A percentile compares a stretch with the other conserved stretches of the same genome.
Evolutionary conservation across 192 early-diverging fungal species (phyloP).

Genomic region (Gigaspora rosea): DNA sequence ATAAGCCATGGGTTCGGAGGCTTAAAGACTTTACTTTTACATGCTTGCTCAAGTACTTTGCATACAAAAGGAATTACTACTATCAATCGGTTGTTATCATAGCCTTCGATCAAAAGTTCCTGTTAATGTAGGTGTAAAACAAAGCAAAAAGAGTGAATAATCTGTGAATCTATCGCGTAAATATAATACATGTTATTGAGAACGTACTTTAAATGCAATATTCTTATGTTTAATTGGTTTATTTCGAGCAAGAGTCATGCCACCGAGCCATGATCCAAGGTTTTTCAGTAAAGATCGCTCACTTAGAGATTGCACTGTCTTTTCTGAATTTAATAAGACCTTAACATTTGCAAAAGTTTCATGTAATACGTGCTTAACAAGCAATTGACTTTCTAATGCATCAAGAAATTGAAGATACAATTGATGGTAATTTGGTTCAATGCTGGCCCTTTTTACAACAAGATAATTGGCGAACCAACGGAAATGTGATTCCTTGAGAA

Average conservation of each 20-base stretch:
- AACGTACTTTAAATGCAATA: conserved; percentile 81
- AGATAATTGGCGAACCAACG: conserved; percentile 96
- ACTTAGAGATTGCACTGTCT: conserved; percentile 84
- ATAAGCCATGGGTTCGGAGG: conserved; percentile 98
- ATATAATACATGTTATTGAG: not conserved
- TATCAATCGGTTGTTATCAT: conserved; percentile 80
- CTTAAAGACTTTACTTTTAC: conserved; percentile 83
- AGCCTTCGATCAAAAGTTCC: conserved; percentile 92
- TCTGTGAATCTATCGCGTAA: not conserved
- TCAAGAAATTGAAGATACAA: conserved; percentile 89
- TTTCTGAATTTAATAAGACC: conserved; percentile 90
- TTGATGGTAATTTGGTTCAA: conserved; percentile 96
- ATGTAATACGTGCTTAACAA: conserved; percentile 77
- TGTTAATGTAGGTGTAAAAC: conserved; percentile 31
- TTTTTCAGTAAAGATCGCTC: conserved; percentile 94
- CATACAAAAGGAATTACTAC: conserved; percentile 98
- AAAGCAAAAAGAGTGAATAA: not conserved
- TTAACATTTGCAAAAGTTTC: conserved; percentile 90
- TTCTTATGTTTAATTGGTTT: conserved; percentile 95
- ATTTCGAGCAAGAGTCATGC: conserved; percentile 95
- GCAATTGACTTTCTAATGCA: conserved; percentile 62
- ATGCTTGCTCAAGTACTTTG: conserved; percentile 92
- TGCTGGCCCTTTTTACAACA: conserved; percentile 92
- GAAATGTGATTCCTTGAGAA: conserved; percentile 63
- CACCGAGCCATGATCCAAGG: conserved; percentile 95